phyloP scores from a whole-genome alignment of 345 rosid genomes.

The Raphanus sativus region DNA sequence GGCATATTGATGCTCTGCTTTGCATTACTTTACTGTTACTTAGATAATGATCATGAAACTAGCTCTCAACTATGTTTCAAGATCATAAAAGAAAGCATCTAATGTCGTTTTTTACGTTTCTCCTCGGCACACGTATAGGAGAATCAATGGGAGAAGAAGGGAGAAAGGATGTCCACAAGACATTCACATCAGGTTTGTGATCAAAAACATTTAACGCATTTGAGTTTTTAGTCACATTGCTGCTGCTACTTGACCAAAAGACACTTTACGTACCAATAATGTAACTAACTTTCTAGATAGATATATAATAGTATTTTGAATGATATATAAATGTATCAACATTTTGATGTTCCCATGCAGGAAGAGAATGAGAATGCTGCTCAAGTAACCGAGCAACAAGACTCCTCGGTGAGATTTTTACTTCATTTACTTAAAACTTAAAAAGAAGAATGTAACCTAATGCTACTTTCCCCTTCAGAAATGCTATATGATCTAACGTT shows the following conservation, averaged over 20 bases:
- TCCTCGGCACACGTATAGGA: slow-evolving; percentile 11
- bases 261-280: not conserved
- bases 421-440: slow-evolving; percentile 13
- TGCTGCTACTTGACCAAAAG: not conserved
- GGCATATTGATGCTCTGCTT: not conserved
- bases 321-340: not conserved
- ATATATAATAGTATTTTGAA: slow-evolving; percentile 2
- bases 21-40: not conserved
- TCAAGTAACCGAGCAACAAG: slow-evolving; percentile 25
- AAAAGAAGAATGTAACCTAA: not conserved
- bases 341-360: slow-evolving; percentile 11
- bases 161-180: slow-evolving; percentile 17
- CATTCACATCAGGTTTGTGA: slow-evolving; percentile 24
- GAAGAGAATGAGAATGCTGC: slow-evolving; percentile 12
- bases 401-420: slow-evolving; percentile 15
- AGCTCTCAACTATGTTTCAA: not conserved
- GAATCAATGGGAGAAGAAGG: slow-evolving; percentile 33
- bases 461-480: not conserved
- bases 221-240: not conserved
- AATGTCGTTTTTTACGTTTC: not conserved
- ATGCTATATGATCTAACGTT: not conserved
- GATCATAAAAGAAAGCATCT: not conserved
- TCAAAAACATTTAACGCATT: not conserved
- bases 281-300: not conserved
- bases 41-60: not conserved